A percentile compares a stretch with the other conserved stretches of the same genome.
Evolutionary conservation across 306 rosid species (phyloP).

Genomic region (Abrus pulchellus): DNA sequence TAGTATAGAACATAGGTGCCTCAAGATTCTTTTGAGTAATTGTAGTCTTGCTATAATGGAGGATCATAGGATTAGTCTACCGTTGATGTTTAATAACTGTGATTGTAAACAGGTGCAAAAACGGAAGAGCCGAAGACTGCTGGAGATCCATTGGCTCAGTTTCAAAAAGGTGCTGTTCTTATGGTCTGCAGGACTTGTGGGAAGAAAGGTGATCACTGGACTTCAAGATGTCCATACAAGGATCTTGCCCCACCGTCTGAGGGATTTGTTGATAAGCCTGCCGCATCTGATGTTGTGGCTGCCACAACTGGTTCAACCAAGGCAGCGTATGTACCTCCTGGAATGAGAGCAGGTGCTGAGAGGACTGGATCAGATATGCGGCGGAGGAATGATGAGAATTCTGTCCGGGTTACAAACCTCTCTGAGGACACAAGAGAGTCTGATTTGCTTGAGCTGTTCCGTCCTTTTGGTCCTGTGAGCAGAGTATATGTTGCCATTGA

Average conservation of each 20-base stretch:
- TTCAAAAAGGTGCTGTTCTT: constrained; percentile 81
- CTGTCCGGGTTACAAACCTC: constrained; percentile 96
- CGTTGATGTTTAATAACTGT: constrained; percentile 1
- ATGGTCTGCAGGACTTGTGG: constrained; percentile 96
- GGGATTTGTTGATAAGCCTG: constrained; percentile 68
- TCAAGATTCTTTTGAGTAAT: background rate
- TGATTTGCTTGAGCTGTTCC: constrained; percentile 92
- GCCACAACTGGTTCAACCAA: constrained; percentile 65
- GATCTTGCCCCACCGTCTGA: constrained; percentile 81
- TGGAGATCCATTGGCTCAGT: constrained; percentile 67
- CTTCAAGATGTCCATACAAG: constrained; percentile 93
- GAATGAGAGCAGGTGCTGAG: constrained; percentile 74
- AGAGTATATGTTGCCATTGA: constrained; percentile 94
- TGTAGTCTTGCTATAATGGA: background rate
- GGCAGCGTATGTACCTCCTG: constrained; percentile 87
- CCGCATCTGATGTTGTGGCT: constrained; percentile 53
- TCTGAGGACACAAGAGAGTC: constrained; percentile 96
- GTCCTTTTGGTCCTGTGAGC: constrained; percentile 91
- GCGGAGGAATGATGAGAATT: constrained; percentile 92
- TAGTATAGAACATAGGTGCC: background rate
- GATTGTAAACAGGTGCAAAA: constrained; percentile 68
- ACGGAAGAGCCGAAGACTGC: constrained; percentile 75
- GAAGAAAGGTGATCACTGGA: constrained; percentile 98
- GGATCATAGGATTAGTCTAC: constrained; percentile 2
- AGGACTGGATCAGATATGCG: constrained; percentile 59